Base-by-base conservation (phyloP, 78 protist species). In the Mantamonas sphyraenae region DNA sequence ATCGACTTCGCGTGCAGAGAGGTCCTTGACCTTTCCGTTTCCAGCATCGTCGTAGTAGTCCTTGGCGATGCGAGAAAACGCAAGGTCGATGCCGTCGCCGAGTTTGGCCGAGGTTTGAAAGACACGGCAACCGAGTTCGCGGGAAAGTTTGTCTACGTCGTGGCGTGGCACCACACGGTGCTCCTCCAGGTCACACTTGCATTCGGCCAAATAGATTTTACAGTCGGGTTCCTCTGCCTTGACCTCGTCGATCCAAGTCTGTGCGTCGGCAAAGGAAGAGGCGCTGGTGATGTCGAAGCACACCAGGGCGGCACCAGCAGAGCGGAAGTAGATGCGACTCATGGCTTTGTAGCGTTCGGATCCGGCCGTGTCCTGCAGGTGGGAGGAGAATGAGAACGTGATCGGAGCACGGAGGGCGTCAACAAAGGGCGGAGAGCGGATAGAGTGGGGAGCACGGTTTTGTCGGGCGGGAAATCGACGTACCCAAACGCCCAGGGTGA, bases 401-500 rank as follows among this genome's bases (percentile, higher is more conserved):
- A n/a, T n/a, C n/a, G n/a, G n/a, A n/a, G n/a, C n/a, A n/a, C n/a
- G n/a, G n/a, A n/a, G n/a, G n/a, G n/a, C n/a, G n/a, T n/a, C n/a
- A n/a, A n/a, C n/a, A n/a, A n/a, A n/a, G n/a, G n/a, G n/a, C n/a
- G n/a, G n/a, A n/a, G n/a, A n/a, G n/a, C n/a, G n/a, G n/a, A n/a
- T n/a, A n/a, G n/a, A n/a, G n/a, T n/a, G n/a, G n/a, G n/a, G n/a
- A n/a, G n/a, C 7, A 53, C 8, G 9, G 33, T 4, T 5, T 24
- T 5, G 9, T 24, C 10, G 30, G 31, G 17, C 16, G 31, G 20
- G 30, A 7, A 8, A 53, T 24, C 5, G 59, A 53, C 59, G 10
- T 20, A 59, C 65, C 68, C 68, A 62, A n/a, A 62, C 40, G 31
- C 68, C 68, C 42, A 62, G 14, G 3, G 68, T 62, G 55, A 62